Percentiles rank a stretch among this genome's conserved stretches.
phyloP scores from a whole-genome alignment of 2,329 filamentous ascomycete genomes.

The Penicillium italicum region DNA sequence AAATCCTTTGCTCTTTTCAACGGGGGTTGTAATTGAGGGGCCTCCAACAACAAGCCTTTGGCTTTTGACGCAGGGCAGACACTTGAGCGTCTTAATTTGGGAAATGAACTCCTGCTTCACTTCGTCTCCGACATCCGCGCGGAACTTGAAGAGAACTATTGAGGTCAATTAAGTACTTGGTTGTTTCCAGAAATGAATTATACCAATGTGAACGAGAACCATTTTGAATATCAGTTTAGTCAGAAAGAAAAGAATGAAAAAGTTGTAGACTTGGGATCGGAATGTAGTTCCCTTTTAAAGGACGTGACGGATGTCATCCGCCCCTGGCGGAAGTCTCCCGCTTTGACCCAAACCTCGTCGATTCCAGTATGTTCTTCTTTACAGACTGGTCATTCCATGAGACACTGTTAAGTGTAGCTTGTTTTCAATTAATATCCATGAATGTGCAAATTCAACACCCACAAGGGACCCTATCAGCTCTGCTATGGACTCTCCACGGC shows the following conservation, averaged over 20 bases:
- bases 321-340: constrained; percentile 3
- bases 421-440: not conserved
- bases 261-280: not conserved
- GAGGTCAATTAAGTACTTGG: not conserved
- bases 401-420: too few species aligned
- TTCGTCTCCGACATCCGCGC: constrained; percentile 39
- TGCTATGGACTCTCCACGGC: constrained; percentile 26
- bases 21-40: constrained; percentile 52
- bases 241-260: not conserved
- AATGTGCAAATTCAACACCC: not conserved
- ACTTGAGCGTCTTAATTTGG: constrained; percentile 50
- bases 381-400: not conserved
- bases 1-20: constrained; percentile 53
- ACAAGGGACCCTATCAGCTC: too few species aligned
- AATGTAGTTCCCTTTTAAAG: not conserved
- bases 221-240: constrained; percentile 13
- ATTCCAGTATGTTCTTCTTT: not conserved
- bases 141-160: constrained; percentile 52
- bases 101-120: constrained; percentile 47
- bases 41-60: constrained; percentile 52
- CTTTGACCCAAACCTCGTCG: not conserved
- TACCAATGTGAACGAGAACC: constrained; percentile 29
- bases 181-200: not conserved
- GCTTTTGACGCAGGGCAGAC: constrained; percentile 48
- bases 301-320: constrained; percentile 1